Conservation (phyloP, 352 stramenopile genomes). For the Phytophthora cactorum region DNA sequence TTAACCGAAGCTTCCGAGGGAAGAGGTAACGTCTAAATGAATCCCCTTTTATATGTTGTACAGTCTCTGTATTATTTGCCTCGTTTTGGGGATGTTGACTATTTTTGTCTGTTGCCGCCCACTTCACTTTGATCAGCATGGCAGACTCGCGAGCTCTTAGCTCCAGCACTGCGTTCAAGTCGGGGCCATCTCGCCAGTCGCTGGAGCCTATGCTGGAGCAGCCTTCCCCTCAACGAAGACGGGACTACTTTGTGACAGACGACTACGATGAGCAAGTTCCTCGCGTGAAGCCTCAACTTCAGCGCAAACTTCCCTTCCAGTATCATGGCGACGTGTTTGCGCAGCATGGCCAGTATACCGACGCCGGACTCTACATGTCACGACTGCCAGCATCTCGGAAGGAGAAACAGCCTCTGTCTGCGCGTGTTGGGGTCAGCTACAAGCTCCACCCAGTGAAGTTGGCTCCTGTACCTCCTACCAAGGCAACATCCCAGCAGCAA, state of each 20-base stretch:
- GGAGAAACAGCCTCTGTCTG: constrained; percentile 37
- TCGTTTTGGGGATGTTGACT: constrained; percentile 8
- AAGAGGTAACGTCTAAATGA: constrained; percentile 34
- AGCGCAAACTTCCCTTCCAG: constrained; percentile 62
- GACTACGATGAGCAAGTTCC: constrained; percentile 9
- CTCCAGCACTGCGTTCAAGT: constrained; percentile 10
- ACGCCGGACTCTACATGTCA: constrained; percentile 78
- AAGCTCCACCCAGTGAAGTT: constrained; percentile 53
- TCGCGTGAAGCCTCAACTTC: constrained; percentile 31
- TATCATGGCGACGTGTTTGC: constrained; percentile 78
- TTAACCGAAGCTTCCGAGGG: constrained; percentile 2
- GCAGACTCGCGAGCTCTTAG: constrained; percentile 10
- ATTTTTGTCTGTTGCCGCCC: constrained; percentile 20
- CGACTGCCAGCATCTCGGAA: constrained; percentile 63
- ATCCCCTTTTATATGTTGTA: constrained; percentile 24
- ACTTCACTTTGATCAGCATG: constrained; percentile 9
- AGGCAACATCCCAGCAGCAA: constrained; percentile 21
- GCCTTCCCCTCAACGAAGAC: constrained; percentile 27
- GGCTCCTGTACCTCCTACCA: constrained; percentile 42
- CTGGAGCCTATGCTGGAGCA: constrained; percentile 22
- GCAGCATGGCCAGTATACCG: constrained; percentile 73
- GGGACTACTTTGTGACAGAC: constrained; percentile 39
- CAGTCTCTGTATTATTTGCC: background rate
- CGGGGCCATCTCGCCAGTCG: constrained; percentile 10
- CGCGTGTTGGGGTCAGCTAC: constrained; percentile 40